A percentile compares a stretch with the other conserved stretches of the same genome.
Evolutionary conservation across 2,329 filamentous ascomycete species (phyloP).

Genomic region (Hymenoscyphus infarciens): DNA sequence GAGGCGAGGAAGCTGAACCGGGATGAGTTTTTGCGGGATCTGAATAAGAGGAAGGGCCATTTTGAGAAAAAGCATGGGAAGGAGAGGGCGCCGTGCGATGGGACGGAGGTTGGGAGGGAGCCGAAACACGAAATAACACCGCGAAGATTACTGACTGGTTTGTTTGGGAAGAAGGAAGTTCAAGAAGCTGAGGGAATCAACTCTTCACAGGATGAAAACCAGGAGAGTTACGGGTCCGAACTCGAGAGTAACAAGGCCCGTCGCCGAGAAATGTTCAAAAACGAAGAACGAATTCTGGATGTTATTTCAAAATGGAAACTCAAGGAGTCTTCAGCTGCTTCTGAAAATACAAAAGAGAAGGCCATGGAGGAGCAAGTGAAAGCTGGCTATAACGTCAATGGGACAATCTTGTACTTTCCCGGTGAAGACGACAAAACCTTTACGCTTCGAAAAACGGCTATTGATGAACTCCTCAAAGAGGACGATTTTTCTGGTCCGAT

Average conservation of each 20-base stretch:
- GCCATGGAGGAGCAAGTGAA: background rate
- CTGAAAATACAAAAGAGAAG: background rate
- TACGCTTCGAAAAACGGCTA: background rate
- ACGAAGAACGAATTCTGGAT: slow-evolving; percentile 10
- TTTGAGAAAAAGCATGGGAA: background rate
- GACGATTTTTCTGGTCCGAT: background rate
- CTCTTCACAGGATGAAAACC: background rate
- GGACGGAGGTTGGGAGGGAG: no score
- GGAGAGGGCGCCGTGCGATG: background rate
- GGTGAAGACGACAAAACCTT: background rate
- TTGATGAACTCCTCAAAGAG: background rate
- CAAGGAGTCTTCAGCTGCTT: background rate
- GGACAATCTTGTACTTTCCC: background rate
- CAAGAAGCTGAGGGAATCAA: background rate
- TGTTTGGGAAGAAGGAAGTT: background rate
- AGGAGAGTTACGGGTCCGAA: background rate
- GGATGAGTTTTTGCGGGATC: background rate
- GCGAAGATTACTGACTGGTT: background rate
- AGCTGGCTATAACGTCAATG: slow-evolving; percentile 7
- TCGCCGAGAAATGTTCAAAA: slow-evolving; percentile 1
- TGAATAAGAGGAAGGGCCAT: background rate
- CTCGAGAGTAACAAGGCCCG: background rate
- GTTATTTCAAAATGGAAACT: slow-evolving; percentile 4
- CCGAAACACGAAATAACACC: background rate
- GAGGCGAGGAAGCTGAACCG: background rate